phyloP scores from a whole-genome alignment of 2,329 filamentous ascomycete genomes.

The Xylariales sp. region DNA sequence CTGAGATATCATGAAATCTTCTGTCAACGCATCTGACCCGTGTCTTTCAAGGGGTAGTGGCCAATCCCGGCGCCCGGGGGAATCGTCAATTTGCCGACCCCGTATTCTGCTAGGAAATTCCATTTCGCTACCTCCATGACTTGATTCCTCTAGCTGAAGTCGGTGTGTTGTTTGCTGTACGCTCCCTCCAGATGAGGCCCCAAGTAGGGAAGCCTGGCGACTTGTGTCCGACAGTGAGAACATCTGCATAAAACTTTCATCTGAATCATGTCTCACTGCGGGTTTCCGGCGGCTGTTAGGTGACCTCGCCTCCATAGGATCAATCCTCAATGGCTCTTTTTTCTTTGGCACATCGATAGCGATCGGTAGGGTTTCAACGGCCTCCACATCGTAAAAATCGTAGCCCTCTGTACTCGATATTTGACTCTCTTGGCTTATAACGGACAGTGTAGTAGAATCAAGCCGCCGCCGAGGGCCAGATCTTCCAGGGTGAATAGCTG shows the following conservation, averaged over 20 bases:
- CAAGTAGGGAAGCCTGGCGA: conserved; percentile 53
- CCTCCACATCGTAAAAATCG: conserved; percentile 74
- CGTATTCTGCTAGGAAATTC: conserved; percentile 62
- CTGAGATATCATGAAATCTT: conserved; percentile 50
- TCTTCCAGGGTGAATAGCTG: conserved; percentile 55
- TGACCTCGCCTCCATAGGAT: conserved; percentile 50
- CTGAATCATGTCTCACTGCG: conserved; percentile 64
- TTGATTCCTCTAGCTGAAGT: conserved; percentile 24
- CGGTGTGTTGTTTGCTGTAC: conserved; percentile 29
- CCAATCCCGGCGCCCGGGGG: conserved; percentile 40
- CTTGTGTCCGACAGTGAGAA: conserved; percentile 68
- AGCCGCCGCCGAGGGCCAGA: conserved; percentile 58
- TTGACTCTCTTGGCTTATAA: conserved; percentile 63
- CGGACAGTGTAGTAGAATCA: conserved; percentile 63
- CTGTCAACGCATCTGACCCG: conserved; percentile 44
- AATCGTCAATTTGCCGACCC: conserved; percentile 53
- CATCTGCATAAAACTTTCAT: conserved; percentile 68
- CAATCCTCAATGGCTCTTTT: conserved; percentile 53
- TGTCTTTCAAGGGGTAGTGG: conserved; percentile 40
- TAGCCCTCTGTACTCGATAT: conserved; percentile 70
- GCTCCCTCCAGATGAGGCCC: conserved; percentile 52
- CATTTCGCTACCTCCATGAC: conserved; percentile 47
- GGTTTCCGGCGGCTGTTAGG: conserved; percentile 48
- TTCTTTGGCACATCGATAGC: conserved; percentile 65
- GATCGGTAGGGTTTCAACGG: conserved; percentile 53